phyloP scores from a whole-genome alignment of 176 grass and related monocot genomes.

The Rhynchospora tenuis region DNA sequence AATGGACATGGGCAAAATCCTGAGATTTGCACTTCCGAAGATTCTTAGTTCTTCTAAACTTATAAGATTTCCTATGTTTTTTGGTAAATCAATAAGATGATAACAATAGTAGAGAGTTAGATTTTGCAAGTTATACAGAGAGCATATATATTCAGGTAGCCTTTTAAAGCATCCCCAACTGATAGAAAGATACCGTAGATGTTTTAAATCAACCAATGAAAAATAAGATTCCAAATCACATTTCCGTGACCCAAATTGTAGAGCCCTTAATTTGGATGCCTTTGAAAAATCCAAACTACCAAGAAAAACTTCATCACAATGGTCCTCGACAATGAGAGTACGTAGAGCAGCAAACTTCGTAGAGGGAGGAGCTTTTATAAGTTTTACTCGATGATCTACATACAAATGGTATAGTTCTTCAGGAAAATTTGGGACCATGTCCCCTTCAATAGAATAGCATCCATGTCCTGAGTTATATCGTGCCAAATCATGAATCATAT shows the following conservation, averaged over 20 bases:
- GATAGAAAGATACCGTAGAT: not conserved
- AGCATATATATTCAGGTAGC: not conserved
- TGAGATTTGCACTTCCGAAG: not conserved
- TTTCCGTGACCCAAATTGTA: no score
- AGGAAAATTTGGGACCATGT: not conserved
- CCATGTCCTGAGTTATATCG: constrained; percentile 4
- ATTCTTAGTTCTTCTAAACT: no score
- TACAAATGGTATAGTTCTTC: constrained; percentile 8
- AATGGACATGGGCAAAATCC: not conserved
- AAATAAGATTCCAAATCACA: no score
- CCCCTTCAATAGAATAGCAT: not conserved
- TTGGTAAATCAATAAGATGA: no score
- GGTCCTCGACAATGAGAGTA: not conserved
- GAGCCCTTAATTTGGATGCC: not conserved
- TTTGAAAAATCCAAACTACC: not conserved
- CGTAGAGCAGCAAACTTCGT: not conserved
- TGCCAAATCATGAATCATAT: constrained; percentile 26
- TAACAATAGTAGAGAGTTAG: no score
- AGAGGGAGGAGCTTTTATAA: not conserved
- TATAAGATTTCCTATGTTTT: no score
- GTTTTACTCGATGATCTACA: not conserved
- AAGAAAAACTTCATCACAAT: not conserved
- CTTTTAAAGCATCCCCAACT: not conserved
- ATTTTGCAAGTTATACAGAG: no score
- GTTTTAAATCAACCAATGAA: not conserved